Evolutionary conservation across 495 filamentous ascomycete species (phyloP).

Genomic region (Acidomyces sp.): DNA sequence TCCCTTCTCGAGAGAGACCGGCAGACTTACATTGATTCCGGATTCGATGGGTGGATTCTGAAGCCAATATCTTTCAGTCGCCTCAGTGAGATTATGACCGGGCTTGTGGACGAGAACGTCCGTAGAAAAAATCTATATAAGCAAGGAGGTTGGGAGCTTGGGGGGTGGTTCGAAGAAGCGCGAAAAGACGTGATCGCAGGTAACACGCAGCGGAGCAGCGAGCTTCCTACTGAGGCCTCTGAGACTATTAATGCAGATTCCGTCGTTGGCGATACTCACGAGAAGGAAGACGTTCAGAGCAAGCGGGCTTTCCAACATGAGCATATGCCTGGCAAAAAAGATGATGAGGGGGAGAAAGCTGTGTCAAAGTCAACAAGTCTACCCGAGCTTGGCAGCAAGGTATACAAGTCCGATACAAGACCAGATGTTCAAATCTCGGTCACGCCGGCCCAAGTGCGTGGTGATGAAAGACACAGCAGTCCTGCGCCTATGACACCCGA

Average conservation of each 20-base stretch:
- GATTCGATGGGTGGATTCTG: slow-evolving; percentile 82
- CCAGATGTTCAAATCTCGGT: not conserved
- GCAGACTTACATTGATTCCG: slow-evolving; percentile 58
- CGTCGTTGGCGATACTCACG: slow-evolving; percentile 9
- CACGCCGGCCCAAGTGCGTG: not conserved
- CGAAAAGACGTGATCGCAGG: slow-evolving; percentile 19
- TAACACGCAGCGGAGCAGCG: slow-evolving; percentile 13
- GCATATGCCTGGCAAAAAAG: slow-evolving; percentile 1
- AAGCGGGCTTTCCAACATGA: slow-evolving; percentile 11
- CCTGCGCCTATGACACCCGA: no score
- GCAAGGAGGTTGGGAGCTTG: slow-evolving; percentile 29
- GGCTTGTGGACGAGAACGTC: slow-evolving; percentile 25
- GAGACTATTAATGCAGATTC: slow-evolving; percentile 5
- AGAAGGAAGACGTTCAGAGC: slow-evolving; percentile 13
- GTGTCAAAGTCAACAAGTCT: not conserved
- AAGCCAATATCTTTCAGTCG: slow-evolving; percentile 31
- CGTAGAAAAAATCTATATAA: slow-evolving; percentile 24
- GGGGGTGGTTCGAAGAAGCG: slow-evolving; percentile 29
- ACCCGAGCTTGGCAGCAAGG: slow-evolving; percentile 5
- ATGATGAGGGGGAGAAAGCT: not conserved
- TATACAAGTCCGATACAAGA: not conserved
- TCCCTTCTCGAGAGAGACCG: slow-evolving; percentile 61
- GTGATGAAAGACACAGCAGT: no score
- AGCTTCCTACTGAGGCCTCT: slow-evolving; percentile 10
- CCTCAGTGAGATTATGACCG: slow-evolving; percentile 27